These are phyloP conservation scores for Penicillium decumbens DNA, from an alignment of 2,329 filamentous ascomycete genomes.

Conservation along the genomic window DNA sequence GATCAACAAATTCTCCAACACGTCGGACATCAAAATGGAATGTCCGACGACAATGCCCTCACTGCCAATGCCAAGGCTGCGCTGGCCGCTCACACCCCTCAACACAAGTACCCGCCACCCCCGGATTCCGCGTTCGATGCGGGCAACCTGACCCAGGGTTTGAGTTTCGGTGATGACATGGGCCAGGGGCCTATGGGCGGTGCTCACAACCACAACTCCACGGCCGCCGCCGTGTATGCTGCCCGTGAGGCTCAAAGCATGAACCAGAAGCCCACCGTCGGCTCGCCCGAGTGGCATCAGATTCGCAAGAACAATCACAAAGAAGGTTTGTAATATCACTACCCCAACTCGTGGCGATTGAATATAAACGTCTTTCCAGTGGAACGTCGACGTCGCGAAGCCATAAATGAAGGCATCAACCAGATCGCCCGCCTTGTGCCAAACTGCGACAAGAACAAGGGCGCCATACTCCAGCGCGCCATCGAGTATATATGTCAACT, in stretches of 20 bases:
- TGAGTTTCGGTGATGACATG: constrained; percentile 41
- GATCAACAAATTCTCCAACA: constrained; percentile 48
- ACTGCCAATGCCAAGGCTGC: constrained; percentile 48
- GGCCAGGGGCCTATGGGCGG: constrained; percentile 35
- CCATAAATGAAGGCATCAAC: constrained; percentile 98
- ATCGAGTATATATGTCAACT: constrained; percentile 93
- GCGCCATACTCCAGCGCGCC: constrained; percentile 86
- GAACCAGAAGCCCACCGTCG: constrained; percentile 76
- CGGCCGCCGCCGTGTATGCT: constrained; percentile 56
- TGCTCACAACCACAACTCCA: constrained; percentile 47
- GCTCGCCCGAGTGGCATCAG: constrained; percentile 96
- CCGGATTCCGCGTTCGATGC: constrained; percentile 38
- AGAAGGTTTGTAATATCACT: constrained; percentile 64
- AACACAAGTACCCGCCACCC: constrained; percentile 45
- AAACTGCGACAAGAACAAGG: constrained; percentile 98
- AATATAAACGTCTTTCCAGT: constrained; percentile 53
- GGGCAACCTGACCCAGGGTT: constrained; percentile 33
- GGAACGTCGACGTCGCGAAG: constrained; percentile 91
- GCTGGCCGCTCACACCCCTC: constrained; percentile 42
- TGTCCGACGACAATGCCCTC: constrained; percentile 45
- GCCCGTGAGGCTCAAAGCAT: constrained; percentile 50
- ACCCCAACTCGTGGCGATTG: constrained; percentile 2
- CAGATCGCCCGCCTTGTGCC: constrained; percentile 97
- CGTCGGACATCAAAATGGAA: constrained; percentile 52
- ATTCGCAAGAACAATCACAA: constrained; percentile 97